A percentile compares a stretch with the other conserved stretches of the same genome.
These are phyloP conservation scores for Macrophomina pseudophaseolina DNA, from an alignment of 2,329 filamentous ascomycete genomes.

Conservation along the genomic window DNA sequence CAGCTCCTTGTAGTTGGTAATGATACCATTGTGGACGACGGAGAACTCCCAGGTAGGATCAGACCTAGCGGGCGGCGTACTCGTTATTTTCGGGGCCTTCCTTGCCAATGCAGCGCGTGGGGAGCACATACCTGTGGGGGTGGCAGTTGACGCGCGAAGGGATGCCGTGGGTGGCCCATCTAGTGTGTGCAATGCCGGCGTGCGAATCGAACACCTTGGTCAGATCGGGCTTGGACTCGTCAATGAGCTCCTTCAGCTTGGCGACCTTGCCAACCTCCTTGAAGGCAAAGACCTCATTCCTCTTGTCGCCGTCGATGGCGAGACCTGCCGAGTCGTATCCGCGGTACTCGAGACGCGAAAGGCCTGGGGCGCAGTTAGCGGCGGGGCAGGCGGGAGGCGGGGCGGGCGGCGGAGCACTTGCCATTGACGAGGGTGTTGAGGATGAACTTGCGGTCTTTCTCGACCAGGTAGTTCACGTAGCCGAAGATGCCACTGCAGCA, in stretches of 20 bases:
- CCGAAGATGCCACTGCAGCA: constrained; percentile 84
- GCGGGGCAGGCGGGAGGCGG: constrained; percentile 27
- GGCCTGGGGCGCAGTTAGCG: constrained; percentile 61
- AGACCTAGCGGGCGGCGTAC: constrained; percentile 63
- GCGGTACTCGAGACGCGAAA: constrained; percentile 95
- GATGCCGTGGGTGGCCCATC: constrained; percentile 97
- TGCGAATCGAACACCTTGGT: constrained; percentile 97
- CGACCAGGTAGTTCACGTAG: constrained; percentile 98
- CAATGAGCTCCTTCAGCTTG: constrained; percentile 93
- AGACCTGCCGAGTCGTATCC: constrained; percentile 98
- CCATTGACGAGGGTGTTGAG: constrained; percentile 96
- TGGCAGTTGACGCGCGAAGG: constrained; percentile 97
- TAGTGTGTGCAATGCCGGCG: constrained; percentile 97
- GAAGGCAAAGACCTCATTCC: constrained; percentile 95
- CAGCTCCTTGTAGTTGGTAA: constrained; percentile 99
- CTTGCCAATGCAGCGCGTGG: neutral
- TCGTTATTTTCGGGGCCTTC: constrained; percentile 3
- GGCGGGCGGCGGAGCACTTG: constrained; percentile 52
- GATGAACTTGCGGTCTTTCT: constrained; percentile 97
- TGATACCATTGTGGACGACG: constrained; percentile 99
- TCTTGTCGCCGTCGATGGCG: constrained; percentile 96
- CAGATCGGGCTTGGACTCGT: constrained; percentile 79
- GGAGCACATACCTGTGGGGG: constrained; percentile 78
- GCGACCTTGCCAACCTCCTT: constrained; percentile 99
- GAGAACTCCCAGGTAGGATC: constrained; percentile 95